Conservation (phyloP, 1,139 yeast species). For the Hemisphaericaspora xylanilytica region DNA sequence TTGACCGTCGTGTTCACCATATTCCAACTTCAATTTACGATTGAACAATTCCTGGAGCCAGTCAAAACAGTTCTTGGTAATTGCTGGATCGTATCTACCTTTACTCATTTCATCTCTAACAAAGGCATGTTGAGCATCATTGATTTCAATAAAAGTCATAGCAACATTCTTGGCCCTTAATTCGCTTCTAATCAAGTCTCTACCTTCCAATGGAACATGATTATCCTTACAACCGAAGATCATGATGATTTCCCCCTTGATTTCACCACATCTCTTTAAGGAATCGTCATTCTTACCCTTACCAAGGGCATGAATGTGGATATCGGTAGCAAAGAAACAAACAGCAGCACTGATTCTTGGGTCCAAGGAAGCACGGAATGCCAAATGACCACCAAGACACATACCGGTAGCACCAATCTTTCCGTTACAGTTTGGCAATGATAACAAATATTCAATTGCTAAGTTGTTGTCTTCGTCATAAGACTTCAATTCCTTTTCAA, state of each 20-base stretch:
- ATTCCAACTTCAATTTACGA: slow-evolving; percentile 62
- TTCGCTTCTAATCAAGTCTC: slow-evolving; percentile 67
- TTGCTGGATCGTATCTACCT: slow-evolving; percentile 77
- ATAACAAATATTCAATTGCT: slow-evolving; percentile 58
- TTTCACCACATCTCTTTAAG: slow-evolving; percentile 52
- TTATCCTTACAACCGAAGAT: slow-evolving; percentile 79
- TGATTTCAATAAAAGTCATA: slow-evolving; percentile 70
- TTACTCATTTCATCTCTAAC: slow-evolving; percentile 76
- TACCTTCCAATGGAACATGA: slow-evolving; percentile 77
- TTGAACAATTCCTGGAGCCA: slow-evolving; percentile 70
- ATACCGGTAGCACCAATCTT: slow-evolving; percentile 80
- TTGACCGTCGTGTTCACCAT: slow-evolving; percentile 60
- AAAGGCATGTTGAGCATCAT: slow-evolving; percentile 80
- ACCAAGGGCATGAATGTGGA: slow-evolving; percentile 66
- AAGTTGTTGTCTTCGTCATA: slow-evolving; percentile 74
- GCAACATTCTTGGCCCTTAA: slow-evolving; percentile 59
- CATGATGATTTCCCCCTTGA: slow-evolving; percentile 59
- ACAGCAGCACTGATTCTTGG: slow-evolving; percentile 64
- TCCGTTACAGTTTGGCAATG: slow-evolving; percentile 66
- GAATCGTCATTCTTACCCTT: slow-evolving; percentile 64
- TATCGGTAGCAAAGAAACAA: slow-evolving; percentile 80
- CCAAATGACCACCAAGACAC: slow-evolving; percentile 86
- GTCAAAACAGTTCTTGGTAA: slow-evolving; percentile 64
- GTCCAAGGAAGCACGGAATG: slow-evolving; percentile 71
- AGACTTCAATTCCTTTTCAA: slow-evolving; percentile 63